Evolutionary conservation across 2,329 filamentous ascomycete species (phyloP).

Genomic region (Diaporthe sp.): DNA sequence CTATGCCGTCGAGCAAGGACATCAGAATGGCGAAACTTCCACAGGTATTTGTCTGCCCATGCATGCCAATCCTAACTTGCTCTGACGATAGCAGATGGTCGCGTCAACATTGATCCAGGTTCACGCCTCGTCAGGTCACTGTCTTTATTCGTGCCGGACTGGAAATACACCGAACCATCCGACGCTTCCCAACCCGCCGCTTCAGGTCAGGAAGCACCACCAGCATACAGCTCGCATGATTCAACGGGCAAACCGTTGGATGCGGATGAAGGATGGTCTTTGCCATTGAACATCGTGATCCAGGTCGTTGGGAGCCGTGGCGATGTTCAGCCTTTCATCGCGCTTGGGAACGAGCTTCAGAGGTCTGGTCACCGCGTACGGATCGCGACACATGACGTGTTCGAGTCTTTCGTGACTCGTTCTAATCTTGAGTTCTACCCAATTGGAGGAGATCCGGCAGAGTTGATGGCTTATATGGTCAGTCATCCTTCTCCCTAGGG

Average conservation of each 20-base stretch:
- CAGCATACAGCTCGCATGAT: not conserved
- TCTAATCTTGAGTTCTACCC: constrained; percentile 2
- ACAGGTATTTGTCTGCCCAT: not conserved
- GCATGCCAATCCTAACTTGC: too few relatives aligned
- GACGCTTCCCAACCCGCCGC: not conserved
- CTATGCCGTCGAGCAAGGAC: not conserved
- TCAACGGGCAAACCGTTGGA: not conserved
- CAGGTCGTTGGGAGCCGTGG: constrained; percentile 2
- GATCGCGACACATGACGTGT: not conserved
- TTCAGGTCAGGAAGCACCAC: not conserved
- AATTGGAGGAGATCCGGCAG: not conserved
- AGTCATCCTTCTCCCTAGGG: not conserved
- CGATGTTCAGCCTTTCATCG: not conserved
- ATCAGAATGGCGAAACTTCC: not conserved
- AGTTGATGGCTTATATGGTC: constrained; percentile 10
- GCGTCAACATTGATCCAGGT: not conserved
- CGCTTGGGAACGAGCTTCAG: constrained; percentile 6
- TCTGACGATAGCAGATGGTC: not conserved
- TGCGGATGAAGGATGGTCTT: not conserved
- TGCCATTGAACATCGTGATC: not conserved
- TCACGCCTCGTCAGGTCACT: constrained; percentile 1
- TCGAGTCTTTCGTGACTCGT: not conserved
- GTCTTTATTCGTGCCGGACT: not conserved
- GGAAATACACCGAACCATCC: not conserved
- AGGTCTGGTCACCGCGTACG: not conserved